Percentiles rank a stretch among this genome's conserved stretches.
These are phyloP conservation scores for Nothophaeocryptopus gaeumannii DNA, from an alignment of 2,329 filamentous ascomycete species.

Conservation along the genomic window DNA sequence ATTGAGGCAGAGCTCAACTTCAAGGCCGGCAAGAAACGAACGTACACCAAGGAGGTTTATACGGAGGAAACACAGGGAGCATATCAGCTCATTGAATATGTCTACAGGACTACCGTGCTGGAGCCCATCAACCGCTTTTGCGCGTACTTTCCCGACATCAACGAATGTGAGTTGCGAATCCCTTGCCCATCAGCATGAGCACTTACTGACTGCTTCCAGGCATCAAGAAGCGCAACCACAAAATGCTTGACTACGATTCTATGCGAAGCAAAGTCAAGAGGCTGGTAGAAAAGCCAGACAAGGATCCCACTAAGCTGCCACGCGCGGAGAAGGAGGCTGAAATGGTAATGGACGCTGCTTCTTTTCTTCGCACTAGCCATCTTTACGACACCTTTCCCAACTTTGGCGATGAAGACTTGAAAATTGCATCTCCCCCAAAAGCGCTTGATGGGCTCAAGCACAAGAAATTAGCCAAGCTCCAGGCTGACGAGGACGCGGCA, in stretches of 20 bases:
- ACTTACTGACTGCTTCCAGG: slow-evolving; percentile 42
- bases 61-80: slow-evolving; percentile 14
- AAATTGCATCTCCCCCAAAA: slow-evolving; percentile 29
- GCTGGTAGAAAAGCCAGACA: slow-evolving; percentile 96
- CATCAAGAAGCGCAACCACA: slow-evolving; percentile 98
- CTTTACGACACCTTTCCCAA: slow-evolving; percentile 7
- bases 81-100: slow-evolving; percentile 32
- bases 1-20: slow-evolving; percentile 32
- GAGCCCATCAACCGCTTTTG: slow-evolving; percentile 96
- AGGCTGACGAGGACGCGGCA: slow-evolving; percentile 16
- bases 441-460: slow-evolving; percentile 25
- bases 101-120: slow-evolving; percentile 74
- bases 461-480: slow-evolving; percentile 6
- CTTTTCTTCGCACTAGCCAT: slow-evolving; percentile 16
- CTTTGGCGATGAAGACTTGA: slow-evolving; percentile 18
- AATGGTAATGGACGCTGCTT: slow-evolving; percentile 50
- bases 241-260: slow-evolving; percentile 95
- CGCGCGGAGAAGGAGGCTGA: slow-evolving; percentile 95
- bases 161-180: slow-evolving; percentile 67
- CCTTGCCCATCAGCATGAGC: too few relatives aligned
- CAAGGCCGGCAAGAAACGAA: slow-evolving; percentile 23
- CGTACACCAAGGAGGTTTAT: slow-evolving; percentile 17
- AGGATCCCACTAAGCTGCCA: slow-evolving; percentile 93
- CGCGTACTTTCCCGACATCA: slow-evolving; percentile 97
- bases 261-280: slow-evolving; percentile 96